Conservation (phyloP, 2,329 filamentous ascomycete species). For the Sporothrix brunneoviolacea region DNA sequence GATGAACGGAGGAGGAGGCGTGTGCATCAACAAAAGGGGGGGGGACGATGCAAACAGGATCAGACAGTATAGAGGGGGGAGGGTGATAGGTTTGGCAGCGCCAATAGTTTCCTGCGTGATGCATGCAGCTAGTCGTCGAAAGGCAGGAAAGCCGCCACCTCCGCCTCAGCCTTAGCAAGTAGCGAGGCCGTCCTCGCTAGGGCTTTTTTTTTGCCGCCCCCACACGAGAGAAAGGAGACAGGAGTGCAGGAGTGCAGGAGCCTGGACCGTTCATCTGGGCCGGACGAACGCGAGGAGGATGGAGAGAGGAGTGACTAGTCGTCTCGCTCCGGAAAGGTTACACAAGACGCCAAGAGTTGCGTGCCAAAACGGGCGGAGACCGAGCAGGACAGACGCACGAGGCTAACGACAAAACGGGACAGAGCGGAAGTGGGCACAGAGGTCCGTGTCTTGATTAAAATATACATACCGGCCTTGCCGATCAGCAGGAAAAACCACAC, state of each 20-base stretch:
- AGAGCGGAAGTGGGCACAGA: neutral
- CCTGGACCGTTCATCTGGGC: too few species aligned
- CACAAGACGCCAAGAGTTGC: neutral
- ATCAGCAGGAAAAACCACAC: constrained; percentile 96
- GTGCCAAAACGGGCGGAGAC: constrained; percentile 3
- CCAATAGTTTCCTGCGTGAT: too few species aligned
- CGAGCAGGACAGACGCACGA: neutral
- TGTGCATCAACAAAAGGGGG: constrained; percentile 11
- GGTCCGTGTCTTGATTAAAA: too few species aligned
- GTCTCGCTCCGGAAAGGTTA: too few species aligned
- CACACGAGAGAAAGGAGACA: neutral
- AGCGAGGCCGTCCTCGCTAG: too few species aligned
- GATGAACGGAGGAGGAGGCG: neutral
- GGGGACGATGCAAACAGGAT: constrained; percentile 3
- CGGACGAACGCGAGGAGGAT: too few species aligned
- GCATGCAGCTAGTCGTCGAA: too few species aligned
- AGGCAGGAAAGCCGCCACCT: too few species aligned
- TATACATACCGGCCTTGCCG: constrained; percentile 74
- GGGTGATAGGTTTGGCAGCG: neutral
- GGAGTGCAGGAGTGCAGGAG: neutral
- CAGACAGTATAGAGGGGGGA: neutral
- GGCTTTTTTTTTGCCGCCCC: too few species aligned
- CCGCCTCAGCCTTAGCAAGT: too few species aligned
- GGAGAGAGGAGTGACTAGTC: too few species aligned
- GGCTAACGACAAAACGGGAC: constrained; percentile 4